Conservation (phyloP, 148 eudicot species). For the Vaccinium corymbosum region DNA sequence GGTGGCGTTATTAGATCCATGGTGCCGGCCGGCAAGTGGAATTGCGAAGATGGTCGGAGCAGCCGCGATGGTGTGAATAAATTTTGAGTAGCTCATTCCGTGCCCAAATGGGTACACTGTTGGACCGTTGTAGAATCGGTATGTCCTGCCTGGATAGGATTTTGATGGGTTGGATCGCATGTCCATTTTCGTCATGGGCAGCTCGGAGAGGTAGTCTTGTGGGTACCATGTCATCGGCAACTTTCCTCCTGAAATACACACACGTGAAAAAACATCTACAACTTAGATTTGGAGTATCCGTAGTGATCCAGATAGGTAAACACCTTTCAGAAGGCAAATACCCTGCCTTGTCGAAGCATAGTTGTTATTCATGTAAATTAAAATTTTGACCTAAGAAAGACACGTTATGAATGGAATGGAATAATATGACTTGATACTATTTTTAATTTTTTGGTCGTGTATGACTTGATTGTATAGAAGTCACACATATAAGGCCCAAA, state of each 20-base stretch:
- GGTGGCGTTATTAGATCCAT: constrained; percentile 28
- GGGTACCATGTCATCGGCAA: constrained; percentile 97
- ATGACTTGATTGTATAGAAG: too few species aligned
- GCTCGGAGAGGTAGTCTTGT: constrained; percentile 68
- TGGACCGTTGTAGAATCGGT: constrained; percentile 80
- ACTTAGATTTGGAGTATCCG: too few species aligned
- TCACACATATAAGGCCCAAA: too few species aligned
- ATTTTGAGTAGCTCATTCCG: constrained; percentile 75
- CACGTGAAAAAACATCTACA: too few species aligned
- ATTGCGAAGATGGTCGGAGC: constrained; percentile 50
- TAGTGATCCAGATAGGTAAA: too few species aligned
- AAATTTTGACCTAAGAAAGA: too few species aligned
- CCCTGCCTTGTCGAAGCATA: too few species aligned
- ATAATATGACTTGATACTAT: too few species aligned
- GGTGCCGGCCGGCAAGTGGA: constrained; percentile 55
- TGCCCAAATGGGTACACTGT: constrained; percentile 82
- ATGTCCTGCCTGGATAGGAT: constrained; percentile 80
- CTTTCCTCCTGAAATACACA: constrained; percentile 59
- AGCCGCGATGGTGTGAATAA: constrained; percentile 43
- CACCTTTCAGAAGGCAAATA: too few species aligned
- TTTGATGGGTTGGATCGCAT: constrained; percentile 58
- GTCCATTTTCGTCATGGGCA: constrained; percentile 95
- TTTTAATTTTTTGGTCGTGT: too few species aligned
- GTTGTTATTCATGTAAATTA: too few species aligned
- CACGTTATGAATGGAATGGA: too few species aligned